phyloP scores from a whole-genome alignment of 345 rosid genomes.

The Bretschneidera sinensis region DNA sequence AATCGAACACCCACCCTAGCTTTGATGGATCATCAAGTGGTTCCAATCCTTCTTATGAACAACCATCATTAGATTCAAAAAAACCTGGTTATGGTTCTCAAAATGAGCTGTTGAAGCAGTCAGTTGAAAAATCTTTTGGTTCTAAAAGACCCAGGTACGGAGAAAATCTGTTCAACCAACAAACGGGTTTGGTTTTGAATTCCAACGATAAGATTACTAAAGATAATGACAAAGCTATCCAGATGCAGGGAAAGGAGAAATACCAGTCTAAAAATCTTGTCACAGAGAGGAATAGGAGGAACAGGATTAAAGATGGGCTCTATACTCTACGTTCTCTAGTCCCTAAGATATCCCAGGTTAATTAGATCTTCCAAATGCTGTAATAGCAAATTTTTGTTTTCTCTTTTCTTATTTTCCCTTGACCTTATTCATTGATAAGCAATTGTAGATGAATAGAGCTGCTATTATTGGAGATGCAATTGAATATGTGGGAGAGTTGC shows the following conservation, averaged over 20 bases:
- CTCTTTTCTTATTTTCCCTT: conserved; percentile 7
- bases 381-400: not conserved
- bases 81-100: conserved; percentile 18
- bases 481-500: conserved; percentile 57
- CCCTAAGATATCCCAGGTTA: conserved; percentile 84
- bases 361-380: conserved; percentile 3
- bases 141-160: conserved; percentile 11
- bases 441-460: conserved; percentile 62
- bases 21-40: conserved; percentile 49
- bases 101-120: conserved; percentile 19
- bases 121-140: conserved; percentile 18
- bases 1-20: conserved; percentile 22
- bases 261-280: conserved; percentile 67
- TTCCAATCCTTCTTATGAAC: conserved; percentile 39
- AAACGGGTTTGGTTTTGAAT: conserved; percentile 15
- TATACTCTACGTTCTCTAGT: conserved; percentile 55
- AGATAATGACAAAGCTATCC: conserved; percentile 16
- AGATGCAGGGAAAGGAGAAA: conserved; percentile 27
- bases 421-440: conserved; percentile 9
- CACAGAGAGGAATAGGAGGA: conserved; percentile 77
- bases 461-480: conserved; percentile 70
- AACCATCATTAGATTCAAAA: conserved; percentile 24
- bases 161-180: conserved; percentile 17
- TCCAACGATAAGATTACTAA: conserved; percentile 11
- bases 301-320: conserved; percentile 48